Conservation (phyloP, 2,329 filamentous ascomycete genomes). For the Balansia obtecta region DNA sequence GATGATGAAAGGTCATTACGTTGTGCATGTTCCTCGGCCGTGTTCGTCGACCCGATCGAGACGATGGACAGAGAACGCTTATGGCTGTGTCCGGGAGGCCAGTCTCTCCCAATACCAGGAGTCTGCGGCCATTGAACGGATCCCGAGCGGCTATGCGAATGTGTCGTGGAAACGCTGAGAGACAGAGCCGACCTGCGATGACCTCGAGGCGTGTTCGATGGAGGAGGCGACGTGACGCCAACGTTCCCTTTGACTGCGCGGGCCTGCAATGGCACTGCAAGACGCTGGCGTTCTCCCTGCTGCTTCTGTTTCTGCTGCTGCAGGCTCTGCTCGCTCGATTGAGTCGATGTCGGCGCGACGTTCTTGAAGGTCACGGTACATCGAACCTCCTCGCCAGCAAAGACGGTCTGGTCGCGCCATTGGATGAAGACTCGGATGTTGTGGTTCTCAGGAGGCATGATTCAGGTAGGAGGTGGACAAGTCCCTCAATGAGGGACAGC, state of each 20-base stretch:
- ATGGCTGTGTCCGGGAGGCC: constrained; percentile 43
- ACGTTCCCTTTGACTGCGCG: constrained; percentile 28
- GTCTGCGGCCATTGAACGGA: constrained; percentile 34
- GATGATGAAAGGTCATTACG: constrained; percentile 26
- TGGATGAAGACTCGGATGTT: constrained; percentile 93
- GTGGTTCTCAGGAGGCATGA: constrained; percentile 36
- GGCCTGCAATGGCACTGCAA: constrained; percentile 30
- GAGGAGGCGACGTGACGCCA: constrained; percentile 33
- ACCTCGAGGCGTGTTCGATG: constrained; percentile 31
- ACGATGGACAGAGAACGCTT: constrained; percentile 73
- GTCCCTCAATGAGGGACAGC: constrained; percentile 19
- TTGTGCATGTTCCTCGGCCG: constrained; percentile 33
- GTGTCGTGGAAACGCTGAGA: constrained; percentile 38
- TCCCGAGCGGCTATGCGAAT: constrained; percentile 31
- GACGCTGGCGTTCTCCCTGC: constrained; percentile 21
- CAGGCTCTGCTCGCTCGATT: constrained; percentile 15
- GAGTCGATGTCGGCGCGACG: constrained; percentile 38
- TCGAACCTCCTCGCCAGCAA: constrained; percentile 89
- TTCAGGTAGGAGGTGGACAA: constrained; percentile 11
- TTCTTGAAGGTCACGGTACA: constrained; percentile 97
- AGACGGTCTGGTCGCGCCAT: constrained; percentile 90
- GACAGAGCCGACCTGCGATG: constrained; percentile 56
- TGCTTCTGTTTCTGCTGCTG: constrained; percentile 12
- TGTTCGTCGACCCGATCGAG: constrained; percentile 51
- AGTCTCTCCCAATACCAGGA: constrained; percentile 17